Percentiles rank a stretch among this genome's conserved stretches.
phyloP scores from a whole-genome alignment of 176 grass and related monocot species.

The Oryza australiensis region DNA sequence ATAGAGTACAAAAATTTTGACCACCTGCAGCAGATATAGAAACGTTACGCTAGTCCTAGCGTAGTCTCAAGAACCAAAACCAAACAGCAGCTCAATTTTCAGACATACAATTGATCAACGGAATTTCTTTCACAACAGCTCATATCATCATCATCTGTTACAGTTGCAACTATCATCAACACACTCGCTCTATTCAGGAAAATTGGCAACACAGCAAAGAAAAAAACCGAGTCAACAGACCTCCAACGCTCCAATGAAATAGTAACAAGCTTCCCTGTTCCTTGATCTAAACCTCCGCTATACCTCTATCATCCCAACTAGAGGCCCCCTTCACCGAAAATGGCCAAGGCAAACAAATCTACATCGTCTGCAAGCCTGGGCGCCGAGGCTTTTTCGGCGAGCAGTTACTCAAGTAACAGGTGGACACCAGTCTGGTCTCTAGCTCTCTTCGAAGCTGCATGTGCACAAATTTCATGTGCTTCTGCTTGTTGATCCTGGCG shows the following conservation, averaged over 20 bases:
- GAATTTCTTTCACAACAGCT: conserved; percentile 32
- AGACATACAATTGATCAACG: conserved; percentile 1
- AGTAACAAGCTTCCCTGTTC: conserved; percentile 2
- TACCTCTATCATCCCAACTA: conserved; percentile 42
- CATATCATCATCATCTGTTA: conserved; percentile 15
- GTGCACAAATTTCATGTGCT: conserved; percentile 28
- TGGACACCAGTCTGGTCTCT: conserved; percentile 22
- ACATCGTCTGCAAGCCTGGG: conserved; percentile 36
- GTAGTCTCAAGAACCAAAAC: background rate
- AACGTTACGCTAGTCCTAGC: no score
- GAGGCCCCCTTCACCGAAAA: conserved; percentile 30
- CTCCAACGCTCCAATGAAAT: conserved; percentile 10
- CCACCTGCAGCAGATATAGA: background rate
- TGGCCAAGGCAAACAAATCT: conserved; percentile 15
- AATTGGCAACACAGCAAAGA: conserved; percentile 39
- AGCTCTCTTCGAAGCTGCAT: conserved; percentile 35
- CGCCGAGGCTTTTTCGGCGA: background rate
- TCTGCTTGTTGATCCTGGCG: background rate
- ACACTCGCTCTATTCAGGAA: conserved; percentile 39
- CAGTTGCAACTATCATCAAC: conserved; percentile 19
- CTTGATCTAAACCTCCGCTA: conserved; percentile 32
- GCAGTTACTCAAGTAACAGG: conserved; percentile 17
- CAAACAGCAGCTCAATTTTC: background rate
- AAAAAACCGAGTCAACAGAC: conserved; percentile 14
- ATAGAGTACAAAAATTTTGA: background rate